Evolutionary conservation across 352 stramenopile species (phyloP), one percentile per base, ranked within the genome.

Genomic region (Phytophthora fragariaefolia): DNA sequence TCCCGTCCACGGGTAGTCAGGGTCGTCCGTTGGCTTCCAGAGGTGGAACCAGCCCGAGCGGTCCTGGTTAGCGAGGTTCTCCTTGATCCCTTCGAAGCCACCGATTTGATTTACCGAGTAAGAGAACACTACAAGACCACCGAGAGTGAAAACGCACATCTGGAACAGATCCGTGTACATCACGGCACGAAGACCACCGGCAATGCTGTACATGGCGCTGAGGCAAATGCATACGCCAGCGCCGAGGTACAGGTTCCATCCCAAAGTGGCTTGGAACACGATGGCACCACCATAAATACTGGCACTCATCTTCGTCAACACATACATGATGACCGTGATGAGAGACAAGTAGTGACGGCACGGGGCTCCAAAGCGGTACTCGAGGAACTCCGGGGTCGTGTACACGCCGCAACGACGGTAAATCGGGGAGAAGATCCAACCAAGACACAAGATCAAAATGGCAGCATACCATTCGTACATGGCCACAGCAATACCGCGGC

Each of bases 151-250:
- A 49, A 89, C 79, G 52, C 78, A 83, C 73, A 86, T 90, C 50
- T 91, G 80, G 63, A 90, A 85, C 27, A 88, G 36, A 50, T 91
- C 82, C 13, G 82, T 90, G 74, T 90, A 90, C 73, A 90, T 90
- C 23, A 91, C 80, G 30, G 82, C 82, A 24, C 80, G 77, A 13
- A 91, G 66, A 12, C 82, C 82, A 45, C 80, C 82, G 13, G 79
- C 71, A 54, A 91, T 75, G 28, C 79, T 87, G 67, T 89, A 91
- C 57, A 87, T 48, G 22, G 80, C 71, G 46, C 77, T 89, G 8
- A 91, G 73, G 1, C 58, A 28, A 57, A 90, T 83, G 49, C 81
- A 86, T 12, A 76, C 61, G 28, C 80, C 77, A 1, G 79, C 79
- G 18, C 76, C 69, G 7, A 86, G 45, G 55, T 85, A 87, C 57